These are phyloP conservation scores for Sporothrix schenckii DNA, from an alignment of 2,329 filamentous ascomycete species.

Conservation along the genomic window DNA sequence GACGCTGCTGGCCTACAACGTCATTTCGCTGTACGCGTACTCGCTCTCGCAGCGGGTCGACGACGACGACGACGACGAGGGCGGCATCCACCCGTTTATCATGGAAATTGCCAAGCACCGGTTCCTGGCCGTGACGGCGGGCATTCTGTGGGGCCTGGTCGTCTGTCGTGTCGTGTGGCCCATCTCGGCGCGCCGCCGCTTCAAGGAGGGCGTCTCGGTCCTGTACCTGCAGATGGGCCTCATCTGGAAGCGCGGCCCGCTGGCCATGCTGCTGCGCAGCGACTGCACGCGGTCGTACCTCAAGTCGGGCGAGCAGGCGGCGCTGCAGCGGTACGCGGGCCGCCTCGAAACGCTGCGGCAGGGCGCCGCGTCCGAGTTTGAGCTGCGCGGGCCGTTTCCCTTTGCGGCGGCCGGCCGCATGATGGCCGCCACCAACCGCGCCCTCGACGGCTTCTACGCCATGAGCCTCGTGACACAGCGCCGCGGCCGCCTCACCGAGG, in stretches of 20 bases:
- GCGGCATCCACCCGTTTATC: conserved; percentile 80
- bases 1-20: conserved; percentile 93
- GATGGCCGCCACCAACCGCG: conserved; percentile 75
- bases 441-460: conserved; percentile 91
- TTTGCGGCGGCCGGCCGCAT: conserved; percentile 72
- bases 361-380: conserved; percentile 81
- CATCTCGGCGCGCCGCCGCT: conserved; percentile 83
- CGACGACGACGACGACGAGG: conserved; percentile 85
- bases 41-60: conserved; percentile 79
- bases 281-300: conserved; percentile 70
- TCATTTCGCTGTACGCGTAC: conserved; percentile 92
- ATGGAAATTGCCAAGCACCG: conserved; percentile 85
- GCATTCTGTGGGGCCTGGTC: conserved; percentile 89
- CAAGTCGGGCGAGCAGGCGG: conserved; percentile 82
- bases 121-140: conserved; percentile 80
- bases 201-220: conserved; percentile 86
- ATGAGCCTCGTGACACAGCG: conserved; percentile 93
- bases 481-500: conserved; percentile 71
- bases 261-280: conserved; percentile 70
- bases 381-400: conserved; percentile 85
- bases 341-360: conserved; percentile 73
- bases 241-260: conserved; percentile 92
- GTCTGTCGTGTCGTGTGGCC: conserved; percentile 91
- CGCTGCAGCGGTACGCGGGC: conserved; percentile 77
- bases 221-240: conserved; percentile 93